Conservation (phyloP, 1,284 basidiomycete genomes). For the Apiotrichum siamense region DNA sequence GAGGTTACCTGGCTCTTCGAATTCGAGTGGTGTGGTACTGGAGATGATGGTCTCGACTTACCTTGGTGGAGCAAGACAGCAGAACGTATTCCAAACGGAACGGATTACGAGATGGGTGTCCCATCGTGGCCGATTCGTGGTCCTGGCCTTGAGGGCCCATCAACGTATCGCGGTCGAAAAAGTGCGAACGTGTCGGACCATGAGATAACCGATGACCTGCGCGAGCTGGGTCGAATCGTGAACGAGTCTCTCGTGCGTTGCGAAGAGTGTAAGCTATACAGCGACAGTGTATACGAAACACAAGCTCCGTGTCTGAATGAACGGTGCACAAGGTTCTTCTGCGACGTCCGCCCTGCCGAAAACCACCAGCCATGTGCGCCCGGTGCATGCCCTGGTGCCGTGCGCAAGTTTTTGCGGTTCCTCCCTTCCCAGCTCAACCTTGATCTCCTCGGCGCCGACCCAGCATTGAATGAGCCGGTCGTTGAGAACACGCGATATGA, state of each 20-base stretch:
- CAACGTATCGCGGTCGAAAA: neutral
- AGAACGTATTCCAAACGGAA: neutral
- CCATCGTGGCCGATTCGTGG: neutral
- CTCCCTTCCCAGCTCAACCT: slow-evolving; percentile 11
- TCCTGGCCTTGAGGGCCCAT: neutral
- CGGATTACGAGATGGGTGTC: neutral
- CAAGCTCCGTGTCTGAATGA: slow-evolving; percentile 16
- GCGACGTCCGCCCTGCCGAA: neutral
- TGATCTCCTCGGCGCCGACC: neutral
- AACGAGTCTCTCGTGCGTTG: neutral
- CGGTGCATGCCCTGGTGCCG: neutral
- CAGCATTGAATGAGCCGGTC: neutral
- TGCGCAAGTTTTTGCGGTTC: slow-evolving; percentile 21
- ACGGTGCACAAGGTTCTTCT: slow-evolving; percentile 2
- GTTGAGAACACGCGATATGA: slow-evolving; percentile 12
- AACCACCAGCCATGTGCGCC: neutral
- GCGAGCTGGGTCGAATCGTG: too few species aligned
- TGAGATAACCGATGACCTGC: too few species aligned
- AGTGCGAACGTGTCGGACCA: neutral
- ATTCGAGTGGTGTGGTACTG: slow-evolving; percentile 35
- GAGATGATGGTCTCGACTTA: slow-evolving; percentile 10
- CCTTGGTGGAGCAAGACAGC: slow-evolving; percentile 36
- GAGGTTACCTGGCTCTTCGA: slow-evolving; percentile 36
- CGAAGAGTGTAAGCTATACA: slow-evolving; percentile 1
- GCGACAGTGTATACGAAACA: slow-evolving; percentile 11